Percentiles rank a stretch among this genome's conserved stretches.
phyloP scores from a whole-genome alignment of 306 rosid genomes.

The Crataegus laevigata region DNA sequence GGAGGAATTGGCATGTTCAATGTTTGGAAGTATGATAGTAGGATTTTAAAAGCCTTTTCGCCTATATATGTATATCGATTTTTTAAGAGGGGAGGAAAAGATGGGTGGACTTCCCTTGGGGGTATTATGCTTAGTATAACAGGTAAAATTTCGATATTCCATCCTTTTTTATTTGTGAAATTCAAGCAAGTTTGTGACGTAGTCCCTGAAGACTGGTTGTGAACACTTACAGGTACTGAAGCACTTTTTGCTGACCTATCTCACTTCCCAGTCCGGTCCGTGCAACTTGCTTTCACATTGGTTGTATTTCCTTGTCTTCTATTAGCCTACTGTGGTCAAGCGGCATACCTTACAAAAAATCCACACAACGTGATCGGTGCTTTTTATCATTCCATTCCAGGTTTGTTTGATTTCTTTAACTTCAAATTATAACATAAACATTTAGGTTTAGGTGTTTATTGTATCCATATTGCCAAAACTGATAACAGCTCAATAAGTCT shows the following conservation, averaged over 20 bases:
- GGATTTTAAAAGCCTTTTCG: slow-evolving; percentile 71
- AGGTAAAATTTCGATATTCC: slow-evolving; percentile 35
- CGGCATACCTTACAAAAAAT: slow-evolving; percentile 33
- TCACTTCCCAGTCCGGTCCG: slow-evolving; percentile 58
- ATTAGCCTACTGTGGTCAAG: slow-evolving; percentile 10
- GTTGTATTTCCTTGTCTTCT: slow-evolving; percentile 74
- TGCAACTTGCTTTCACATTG: slow-evolving; percentile 59
- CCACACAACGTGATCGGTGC: slow-evolving; percentile 45
- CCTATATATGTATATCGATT: slow-evolving; percentile 65
- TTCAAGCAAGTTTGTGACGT: background rate
- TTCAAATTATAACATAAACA: background rate
- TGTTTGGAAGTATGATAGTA: slow-evolving; percentile 62
- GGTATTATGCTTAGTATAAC: slow-evolving; percentile 93
- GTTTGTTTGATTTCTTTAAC: slow-evolving; percentile 25
- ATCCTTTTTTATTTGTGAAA: background rate
- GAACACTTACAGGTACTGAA: slow-evolving; percentile 52
- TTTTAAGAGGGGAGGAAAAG: slow-evolving; percentile 59
- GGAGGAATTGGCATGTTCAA: slow-evolving; percentile 91
- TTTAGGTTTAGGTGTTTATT: background rate
- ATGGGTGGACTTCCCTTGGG: slow-evolving; percentile 87
- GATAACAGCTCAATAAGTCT: background rate
- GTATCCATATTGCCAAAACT: background rate
- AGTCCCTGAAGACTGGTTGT: slow-evolving; percentile 20
- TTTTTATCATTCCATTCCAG: slow-evolving; percentile 95
- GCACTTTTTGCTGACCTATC: slow-evolving; percentile 66